phyloP scores from a whole-genome alignment of 345 rosid genomes.

The Eucalyptus caleyi region DNA sequence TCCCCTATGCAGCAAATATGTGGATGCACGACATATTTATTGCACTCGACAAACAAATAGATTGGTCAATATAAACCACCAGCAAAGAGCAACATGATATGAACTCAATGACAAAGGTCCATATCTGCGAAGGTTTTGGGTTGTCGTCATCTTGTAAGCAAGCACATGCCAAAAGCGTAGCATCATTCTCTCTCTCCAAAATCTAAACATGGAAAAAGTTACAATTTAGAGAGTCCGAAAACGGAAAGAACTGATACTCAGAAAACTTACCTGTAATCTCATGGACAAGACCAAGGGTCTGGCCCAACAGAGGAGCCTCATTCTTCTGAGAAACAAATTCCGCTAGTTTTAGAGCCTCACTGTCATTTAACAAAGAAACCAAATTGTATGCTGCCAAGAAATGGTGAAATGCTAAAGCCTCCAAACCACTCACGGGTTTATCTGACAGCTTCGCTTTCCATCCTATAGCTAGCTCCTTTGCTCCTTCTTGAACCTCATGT shows the following conservation, averaged over 20 bases:
- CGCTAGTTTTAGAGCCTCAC: slow-evolving; percentile 6
- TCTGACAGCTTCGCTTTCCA: slow-evolving; percentile 21
- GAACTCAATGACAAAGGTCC: background rate
- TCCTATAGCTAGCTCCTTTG: slow-evolving; percentile 9
- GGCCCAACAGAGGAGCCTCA: slow-evolving; percentile 1
- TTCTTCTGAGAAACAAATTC: background rate
- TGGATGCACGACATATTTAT: background rate
- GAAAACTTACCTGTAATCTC: background rate
- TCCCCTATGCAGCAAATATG: background rate
- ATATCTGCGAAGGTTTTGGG: background rate
- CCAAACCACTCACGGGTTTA: slow-evolving; percentile 2
- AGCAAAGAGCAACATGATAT: background rate
- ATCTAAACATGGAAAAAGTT: background rate
- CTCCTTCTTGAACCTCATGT: slow-evolving; percentile 10
- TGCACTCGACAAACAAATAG: background rate
- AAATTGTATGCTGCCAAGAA: slow-evolving; percentile 24
- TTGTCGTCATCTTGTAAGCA: background rate
- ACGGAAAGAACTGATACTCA: too few relatives aligned
- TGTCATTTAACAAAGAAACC: slow-evolving; percentile 8
- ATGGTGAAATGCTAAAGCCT: slow-evolving; percentile 17
- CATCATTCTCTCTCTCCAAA: background rate
- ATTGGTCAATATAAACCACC: background rate
- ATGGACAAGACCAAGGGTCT: slow-evolving; percentile 10
- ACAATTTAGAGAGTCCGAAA: background rate
- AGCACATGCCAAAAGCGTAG: background rate